Base-by-base conservation (phyloP, 441 rosid genomes). In the Erodium chrysanthum region DNA sequence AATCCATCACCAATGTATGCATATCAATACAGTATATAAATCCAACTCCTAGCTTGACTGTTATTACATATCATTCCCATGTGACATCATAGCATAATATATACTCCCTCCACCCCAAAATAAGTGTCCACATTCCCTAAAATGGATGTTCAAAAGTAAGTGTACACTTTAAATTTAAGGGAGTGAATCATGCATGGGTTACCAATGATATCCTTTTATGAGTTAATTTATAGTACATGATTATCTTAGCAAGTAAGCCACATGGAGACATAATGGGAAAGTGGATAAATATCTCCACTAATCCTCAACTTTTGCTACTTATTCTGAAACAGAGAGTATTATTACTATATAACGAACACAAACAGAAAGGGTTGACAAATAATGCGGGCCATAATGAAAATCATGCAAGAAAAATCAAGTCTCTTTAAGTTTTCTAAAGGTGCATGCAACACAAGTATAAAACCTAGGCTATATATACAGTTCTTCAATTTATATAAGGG, bases 1-100 rank as follows among this genome's bases (percentile, higher is more conserved):
- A 70, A 69, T 37, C 66, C 68, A 62, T 59, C 33, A 29, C 23
- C 42, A 46, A 73, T 67, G 66, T 72, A 81, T 79, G 70, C 72
- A 72, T 66, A 66, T 20, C 11, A 58, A 25, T 61, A 64, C 29
- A 56, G 74, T 21, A 62, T 64, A 56, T 48, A 76, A 66, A 66
- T 25, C 64, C 67, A 76, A 35, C 69, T 33, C 64, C 61, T 18
- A 40, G 29, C 42, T 37, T 70, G 31, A 70, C 52, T 68, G 25
- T 65, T 70, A 52, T 37, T 56, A 23, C 21, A 37, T 5, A 68
- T 66, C 54, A 66, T 64, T 67, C 56, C 54, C 66, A 59, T 68
- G 17, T 62, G 37, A 69, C 42, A 75, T 68, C 18, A 65, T 15
- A 65, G 33, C 66, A 68, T 54, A 54, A 54, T 18, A 56, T 56